Evolutionary conservation across 2,329 filamentous ascomycete genomes (phyloP).

Genomic region (Fusarium sulawesiense): DNA sequence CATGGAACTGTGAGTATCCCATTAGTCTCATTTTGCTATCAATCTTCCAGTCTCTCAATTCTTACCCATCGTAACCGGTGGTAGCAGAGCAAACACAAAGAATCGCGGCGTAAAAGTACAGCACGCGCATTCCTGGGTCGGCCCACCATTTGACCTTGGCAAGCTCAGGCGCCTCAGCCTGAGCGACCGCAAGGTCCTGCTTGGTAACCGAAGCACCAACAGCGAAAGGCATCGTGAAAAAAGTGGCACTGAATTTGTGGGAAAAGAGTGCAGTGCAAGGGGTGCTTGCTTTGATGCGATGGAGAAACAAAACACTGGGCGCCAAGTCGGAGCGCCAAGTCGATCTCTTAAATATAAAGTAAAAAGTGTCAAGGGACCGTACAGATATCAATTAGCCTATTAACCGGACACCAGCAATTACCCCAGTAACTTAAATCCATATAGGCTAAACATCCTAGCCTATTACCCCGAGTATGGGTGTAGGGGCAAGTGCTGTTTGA

Average conservation of each 20-base stretch:
- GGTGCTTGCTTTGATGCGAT: neutral
- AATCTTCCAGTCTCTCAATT: too few relatives aligned
- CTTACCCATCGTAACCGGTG: conserved; percentile 68
- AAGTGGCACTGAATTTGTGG: neutral
- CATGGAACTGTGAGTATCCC: conserved; percentile 49
- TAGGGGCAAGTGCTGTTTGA: neutral
- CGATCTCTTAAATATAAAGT: neutral
- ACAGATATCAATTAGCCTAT: neutral
- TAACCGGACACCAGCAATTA: neutral
- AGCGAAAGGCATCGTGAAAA: conserved; percentile 22
- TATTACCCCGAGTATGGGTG: neutral
- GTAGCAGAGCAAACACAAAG: conserved; percentile 69
- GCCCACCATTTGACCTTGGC: conserved; percentile 67
- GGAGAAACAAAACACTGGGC: neutral
- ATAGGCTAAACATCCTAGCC: neutral
- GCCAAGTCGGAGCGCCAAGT: neutral
- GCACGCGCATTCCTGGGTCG: conserved; percentile 66
- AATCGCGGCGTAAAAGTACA: conserved; percentile 61
- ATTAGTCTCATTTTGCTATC: neutral
- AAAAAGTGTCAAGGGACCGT: neutral
- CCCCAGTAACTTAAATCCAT: neutral
- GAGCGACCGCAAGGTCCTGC: conserved; percentile 51
- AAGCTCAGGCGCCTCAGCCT: conserved; percentile 61
- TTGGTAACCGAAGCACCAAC: conserved; percentile 18
- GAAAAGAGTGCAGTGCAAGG: neutral